Base-by-base conservation (phyloP, 257 asterid genomes). In the Ehretia macrophylla region DNA sequence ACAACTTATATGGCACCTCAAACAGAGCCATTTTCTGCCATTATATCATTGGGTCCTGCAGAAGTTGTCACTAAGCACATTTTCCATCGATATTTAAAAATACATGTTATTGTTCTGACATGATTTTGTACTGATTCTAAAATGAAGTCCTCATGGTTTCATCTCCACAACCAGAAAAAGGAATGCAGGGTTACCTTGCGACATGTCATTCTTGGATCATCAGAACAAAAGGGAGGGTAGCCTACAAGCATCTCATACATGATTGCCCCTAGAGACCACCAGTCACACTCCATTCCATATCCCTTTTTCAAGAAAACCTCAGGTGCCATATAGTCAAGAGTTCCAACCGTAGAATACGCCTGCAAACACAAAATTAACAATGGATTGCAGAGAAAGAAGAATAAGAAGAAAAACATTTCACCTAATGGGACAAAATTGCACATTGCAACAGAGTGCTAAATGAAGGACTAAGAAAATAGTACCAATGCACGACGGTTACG, bases 271-370 rank as follows among this genome's bases (percentile, higher is more conserved):
- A 91, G 62, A 17, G 97, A 88, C 98, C 98, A 91, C 98, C 98
- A 91, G 61, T 91, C 98, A 55, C 98, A 91, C 80, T 91, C 98
- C 87, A 91, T 78, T 57, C 97, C 98, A 40, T 91, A 91, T 76
- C 98, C 98, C 71, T 80, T 91, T 75, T 91, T 91, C 74, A 91
- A 67, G 65, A 91, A 77, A 58, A 91, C 90, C 68, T 88, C 98
- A 1, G 98, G 98, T 72, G 98, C 98, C 98, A 91, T 91, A 60
- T 91, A 91, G 73, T 91, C 98, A 32, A 88, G 95, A 40, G 98
- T 92, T 72, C 98, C 98, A 0, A 92, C 98, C 4, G 98, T 92
- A 61, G 98, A 92, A 61, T 82, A 92, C 52, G 98, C 98, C 98
- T 91, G 79, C 72, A n/a, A 75, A 22, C n/a, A n/a, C n/a, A n/a